These are phyloP conservation scores for Phyllosticta citriasiana DNA, from an alignment of 2,329 filamentous ascomycete species.

Conservation along the genomic window DNA sequence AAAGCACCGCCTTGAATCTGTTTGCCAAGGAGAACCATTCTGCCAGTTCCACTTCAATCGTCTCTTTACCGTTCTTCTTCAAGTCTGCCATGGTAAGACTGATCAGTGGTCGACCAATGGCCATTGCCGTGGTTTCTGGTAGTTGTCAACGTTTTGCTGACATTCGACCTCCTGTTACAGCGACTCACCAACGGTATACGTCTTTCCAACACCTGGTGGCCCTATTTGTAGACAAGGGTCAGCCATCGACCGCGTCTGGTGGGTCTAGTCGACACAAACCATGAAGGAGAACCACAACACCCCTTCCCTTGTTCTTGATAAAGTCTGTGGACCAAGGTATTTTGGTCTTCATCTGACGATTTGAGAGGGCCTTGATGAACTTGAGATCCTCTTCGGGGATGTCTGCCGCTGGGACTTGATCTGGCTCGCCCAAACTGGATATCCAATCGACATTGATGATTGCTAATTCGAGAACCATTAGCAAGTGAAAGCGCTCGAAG, in stretches of 20 bases:
- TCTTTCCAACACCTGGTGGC: conserved; percentile 7
- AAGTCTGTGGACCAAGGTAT: conserved; percentile 7
- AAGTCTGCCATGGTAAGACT: conserved; percentile 10
- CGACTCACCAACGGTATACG: conserved; percentile 1
- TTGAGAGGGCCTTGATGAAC: conserved; percentile 6
- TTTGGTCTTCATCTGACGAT: conserved; percentile 1
- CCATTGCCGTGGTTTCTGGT: background rate
- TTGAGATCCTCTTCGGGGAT: conserved; percentile 2
- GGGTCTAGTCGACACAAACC: background rate
- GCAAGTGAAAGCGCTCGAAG: background rate
- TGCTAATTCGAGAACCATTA: background rate
- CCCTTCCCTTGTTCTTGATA: conserved; percentile 9
- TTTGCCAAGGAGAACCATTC: conserved; percentile 11
- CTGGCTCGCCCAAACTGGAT: background rate
- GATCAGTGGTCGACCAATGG: background rate
- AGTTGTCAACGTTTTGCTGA: background rate
- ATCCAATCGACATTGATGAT: conserved; percentile 6
- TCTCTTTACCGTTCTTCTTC: conserved; percentile 9
- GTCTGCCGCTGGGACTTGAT: conserved; percentile 1
- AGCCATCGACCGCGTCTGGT: too few species aligned
- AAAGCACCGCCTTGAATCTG: conserved; percentile 7
- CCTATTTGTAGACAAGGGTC: background rate
- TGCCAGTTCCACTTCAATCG: conserved; percentile 12
- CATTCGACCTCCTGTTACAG: background rate
- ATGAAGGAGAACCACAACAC: conserved; percentile 7